A percentile compares a stretch with the other conserved stretches of the same genome.
Evolutionary conservation across 345 rosid species (phyloP).

Genomic region (Chamaenerion angustifolium): DNA sequence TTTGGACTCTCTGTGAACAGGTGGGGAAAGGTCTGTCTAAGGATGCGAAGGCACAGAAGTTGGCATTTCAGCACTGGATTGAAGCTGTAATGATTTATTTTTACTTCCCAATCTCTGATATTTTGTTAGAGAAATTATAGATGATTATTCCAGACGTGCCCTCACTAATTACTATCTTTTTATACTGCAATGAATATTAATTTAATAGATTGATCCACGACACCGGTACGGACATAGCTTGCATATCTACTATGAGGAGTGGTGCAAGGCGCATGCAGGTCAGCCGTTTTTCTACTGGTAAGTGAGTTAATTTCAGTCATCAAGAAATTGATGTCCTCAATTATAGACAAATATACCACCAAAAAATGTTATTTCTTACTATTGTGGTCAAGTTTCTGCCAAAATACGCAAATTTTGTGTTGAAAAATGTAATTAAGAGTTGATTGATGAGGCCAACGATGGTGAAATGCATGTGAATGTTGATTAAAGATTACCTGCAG

Average conservation of each 20-base stretch:
- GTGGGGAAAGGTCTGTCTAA: slow-evolving; percentile 51
- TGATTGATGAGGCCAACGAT: too few relatives aligned
- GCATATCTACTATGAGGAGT: slow-evolving; percentile 62
- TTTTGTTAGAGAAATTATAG: neutral
- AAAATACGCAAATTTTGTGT: too few relatives aligned
- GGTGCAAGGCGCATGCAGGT: slow-evolving; percentile 63
- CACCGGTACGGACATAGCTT: slow-evolving; percentile 80
- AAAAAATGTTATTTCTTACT: too few relatives aligned
- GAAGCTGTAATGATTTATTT: slow-evolving; percentile 25
- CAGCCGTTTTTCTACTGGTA: slow-evolving; percentile 95
- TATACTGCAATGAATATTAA: too few relatives aligned
- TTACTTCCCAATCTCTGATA: neutral
- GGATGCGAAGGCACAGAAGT: slow-evolving; percentile 57
- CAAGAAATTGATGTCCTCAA: too few relatives aligned
- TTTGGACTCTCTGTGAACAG: slow-evolving; percentile 22
- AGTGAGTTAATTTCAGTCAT: neutral
- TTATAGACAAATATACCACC: too few relatives aligned
- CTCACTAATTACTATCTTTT: neutral
- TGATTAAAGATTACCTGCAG: too few relatives aligned
- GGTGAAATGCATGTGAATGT: too few relatives aligned
- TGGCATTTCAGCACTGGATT: slow-evolving; percentile 96
- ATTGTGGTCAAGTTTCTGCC: too few relatives aligned
- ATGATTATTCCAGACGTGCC: neutral
- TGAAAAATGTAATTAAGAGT: too few relatives aligned
- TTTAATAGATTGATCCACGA: slow-evolving; percentile 71